phyloP scores from a whole-genome alignment of 2,329 filamentous ascomycete genomes.

The Cadophora luteo-olivacea region DNA sequence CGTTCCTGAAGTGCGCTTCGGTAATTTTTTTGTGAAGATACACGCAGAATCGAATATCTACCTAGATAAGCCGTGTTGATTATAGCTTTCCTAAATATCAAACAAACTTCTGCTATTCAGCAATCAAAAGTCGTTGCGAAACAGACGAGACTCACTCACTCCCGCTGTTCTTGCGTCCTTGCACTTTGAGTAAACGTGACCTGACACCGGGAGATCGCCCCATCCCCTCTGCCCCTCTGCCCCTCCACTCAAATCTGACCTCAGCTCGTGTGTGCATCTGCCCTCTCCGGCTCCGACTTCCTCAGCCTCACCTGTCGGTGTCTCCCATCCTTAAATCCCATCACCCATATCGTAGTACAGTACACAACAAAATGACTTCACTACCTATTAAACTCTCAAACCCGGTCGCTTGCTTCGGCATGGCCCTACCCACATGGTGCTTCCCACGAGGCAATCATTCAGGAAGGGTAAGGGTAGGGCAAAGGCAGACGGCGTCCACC shows the following conservation, averaged over 20 bases:
- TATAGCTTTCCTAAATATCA: too few species aligned
- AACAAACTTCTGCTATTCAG: too few species aligned
- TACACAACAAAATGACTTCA: neutral
- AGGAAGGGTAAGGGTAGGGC: neutral
- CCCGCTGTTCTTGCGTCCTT: neutral
- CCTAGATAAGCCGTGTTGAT: too few species aligned
- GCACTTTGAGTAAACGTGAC: constrained; percentile 15
- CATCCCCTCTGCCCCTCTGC: neutral
- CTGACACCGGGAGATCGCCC: constrained; percentile 10
- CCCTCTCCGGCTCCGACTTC: neutral
- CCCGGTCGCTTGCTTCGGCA: neutral
- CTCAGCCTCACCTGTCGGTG: neutral
- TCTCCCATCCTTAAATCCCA: neutral
- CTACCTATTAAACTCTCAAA: neutral
- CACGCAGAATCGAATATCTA: too few species aligned
- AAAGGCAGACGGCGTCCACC: constrained; percentile 17
- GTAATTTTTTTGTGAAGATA: too few species aligned
- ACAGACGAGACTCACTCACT: too few species aligned
- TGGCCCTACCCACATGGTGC: constrained; percentile 9
- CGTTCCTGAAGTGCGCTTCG: too few species aligned
- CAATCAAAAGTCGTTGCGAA: too few species aligned
- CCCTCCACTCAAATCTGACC: neutral
- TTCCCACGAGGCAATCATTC: constrained; percentile 2
- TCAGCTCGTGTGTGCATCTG: neutral
- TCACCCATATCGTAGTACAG: neutral